Percentiles rank a stretch among this genome's conserved stretches.
These are phyloP conservation scores for Tolypocladium tropicale DNA, from an alignment of 2,329 filamentous ascomycete genomes.

Conservation along the genomic window DNA sequence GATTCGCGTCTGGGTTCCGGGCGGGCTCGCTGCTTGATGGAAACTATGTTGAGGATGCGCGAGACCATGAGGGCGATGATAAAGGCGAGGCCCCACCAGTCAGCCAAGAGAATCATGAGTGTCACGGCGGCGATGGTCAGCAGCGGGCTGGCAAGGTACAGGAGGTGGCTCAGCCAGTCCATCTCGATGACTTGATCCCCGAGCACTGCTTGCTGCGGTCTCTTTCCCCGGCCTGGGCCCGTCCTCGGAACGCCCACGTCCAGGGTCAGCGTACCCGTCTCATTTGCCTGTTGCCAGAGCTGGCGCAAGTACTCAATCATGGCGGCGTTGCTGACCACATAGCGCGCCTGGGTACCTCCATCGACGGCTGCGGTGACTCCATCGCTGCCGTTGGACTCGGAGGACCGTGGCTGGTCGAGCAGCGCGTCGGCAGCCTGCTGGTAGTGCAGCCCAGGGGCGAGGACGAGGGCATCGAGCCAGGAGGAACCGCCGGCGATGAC, in stretches of 20 bases:
- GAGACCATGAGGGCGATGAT: conserved; percentile 40
- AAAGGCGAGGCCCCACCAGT: conserved; percentile 41
- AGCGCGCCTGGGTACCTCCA: conserved; percentile 8
- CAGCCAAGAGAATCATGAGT: conserved; percentile 34
- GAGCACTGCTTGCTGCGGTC: background rate
- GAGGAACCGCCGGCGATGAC: conserved; percentile 44
- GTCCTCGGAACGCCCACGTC: conserved; percentile 14
- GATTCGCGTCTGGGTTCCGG: background rate
- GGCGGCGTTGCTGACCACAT: conserved; percentile 37
- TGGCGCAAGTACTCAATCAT: conserved; percentile 36
- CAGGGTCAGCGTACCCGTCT: conserved; percentile 14
- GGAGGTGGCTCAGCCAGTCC: conserved; percentile 35
- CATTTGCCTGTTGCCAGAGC: conserved; percentile 13
- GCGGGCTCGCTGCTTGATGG: conserved; percentile 40
- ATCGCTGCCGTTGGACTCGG: background rate
- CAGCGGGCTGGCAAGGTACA: conserved; percentile 37
- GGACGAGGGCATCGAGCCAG: conserved; percentile 44
- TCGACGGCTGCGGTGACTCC: background rate
- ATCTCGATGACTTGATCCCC: conserved; percentile 14
- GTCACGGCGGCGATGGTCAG: conserved; percentile 33
- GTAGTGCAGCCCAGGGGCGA: conserved; percentile 51
- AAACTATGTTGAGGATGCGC: conserved; percentile 44
- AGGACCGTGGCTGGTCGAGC: conserved; percentile 9
- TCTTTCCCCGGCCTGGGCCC: conserved; percentile 1
- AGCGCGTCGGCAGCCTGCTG: conserved; percentile 46